Conservation (phyloP, 2,329 filamentous ascomycete species). For the Colletotrichum destructivum region DNA sequence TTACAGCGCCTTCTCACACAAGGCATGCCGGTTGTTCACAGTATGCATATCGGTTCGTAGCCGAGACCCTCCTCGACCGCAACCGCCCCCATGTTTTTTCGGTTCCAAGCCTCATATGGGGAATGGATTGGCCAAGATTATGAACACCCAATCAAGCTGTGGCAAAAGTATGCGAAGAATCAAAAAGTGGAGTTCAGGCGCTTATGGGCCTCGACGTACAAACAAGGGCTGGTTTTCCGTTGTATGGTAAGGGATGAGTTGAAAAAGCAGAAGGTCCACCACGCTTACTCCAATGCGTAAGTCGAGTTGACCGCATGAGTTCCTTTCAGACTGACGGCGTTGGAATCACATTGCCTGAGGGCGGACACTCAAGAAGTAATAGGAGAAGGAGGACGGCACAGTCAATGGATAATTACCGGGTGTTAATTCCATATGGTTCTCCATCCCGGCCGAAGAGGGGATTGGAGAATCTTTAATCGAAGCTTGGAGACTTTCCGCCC, state of each 20-base stretch:
- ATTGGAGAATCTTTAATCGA: no score
- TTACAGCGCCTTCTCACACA: not conserved
- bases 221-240: no score
- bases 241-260: no score
- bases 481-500: no score
- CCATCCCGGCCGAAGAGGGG: no score
- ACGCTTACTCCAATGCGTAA: not conserved
- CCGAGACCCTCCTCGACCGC: not conserved
- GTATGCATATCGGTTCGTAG: not conserved
- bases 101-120: not conserved
- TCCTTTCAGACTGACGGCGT: not conserved
- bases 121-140: not conserved
- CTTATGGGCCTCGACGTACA: not conserved
- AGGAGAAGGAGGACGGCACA: conserved; percentile 6
- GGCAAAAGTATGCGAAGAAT: not conserved
- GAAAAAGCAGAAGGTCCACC: not conserved
- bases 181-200: conserved; percentile 9
- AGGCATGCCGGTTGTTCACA: no score
- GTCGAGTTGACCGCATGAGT: not conserved
- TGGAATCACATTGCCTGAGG: not conserved
- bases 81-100: not conserved
- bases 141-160: not conserved
- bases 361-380: conserved; percentile 18
- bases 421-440: no score
- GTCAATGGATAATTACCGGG: not conserved